Evolutionary conservation across 192 early-diverging fungal genomes (phyloP).

Genomic region (Coemansia sp.): DNA sequence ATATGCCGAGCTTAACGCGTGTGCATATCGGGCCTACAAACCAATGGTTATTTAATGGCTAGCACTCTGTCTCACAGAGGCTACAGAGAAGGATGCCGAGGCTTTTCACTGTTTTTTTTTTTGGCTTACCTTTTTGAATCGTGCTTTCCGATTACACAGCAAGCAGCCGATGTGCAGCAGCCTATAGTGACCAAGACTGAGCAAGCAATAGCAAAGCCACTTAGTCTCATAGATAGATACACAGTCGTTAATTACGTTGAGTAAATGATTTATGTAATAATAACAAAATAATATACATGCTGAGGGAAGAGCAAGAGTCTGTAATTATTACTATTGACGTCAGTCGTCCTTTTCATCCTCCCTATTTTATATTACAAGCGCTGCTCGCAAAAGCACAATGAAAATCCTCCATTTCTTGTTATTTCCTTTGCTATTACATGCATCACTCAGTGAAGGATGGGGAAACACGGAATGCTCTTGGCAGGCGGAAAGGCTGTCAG

Average conservation of each 20-base stretch:
- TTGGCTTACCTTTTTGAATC: background rate
- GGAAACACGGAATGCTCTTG: background rate
- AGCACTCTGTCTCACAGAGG: background rate
- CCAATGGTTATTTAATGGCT: background rate
- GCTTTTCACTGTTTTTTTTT: background rate
- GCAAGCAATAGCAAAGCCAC: background rate
- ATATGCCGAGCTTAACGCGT: background rate
- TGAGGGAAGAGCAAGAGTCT: background rate
- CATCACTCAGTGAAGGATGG: background rate
- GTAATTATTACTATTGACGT: background rate
- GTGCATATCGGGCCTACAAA: background rate
- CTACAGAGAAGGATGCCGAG: background rate
- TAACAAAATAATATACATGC: background rate
- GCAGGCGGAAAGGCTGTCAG: background rate
- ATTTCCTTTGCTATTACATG: background rate
- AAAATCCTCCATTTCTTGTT: slow-evolving; percentile 3
- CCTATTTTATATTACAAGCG: slow-evolving; percentile 1
- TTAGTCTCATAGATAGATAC: background rate
- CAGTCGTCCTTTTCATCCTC: background rate
- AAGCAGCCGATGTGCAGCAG: background rate
- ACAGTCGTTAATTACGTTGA: background rate
- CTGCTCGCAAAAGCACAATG: background rate
- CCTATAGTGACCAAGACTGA: background rate
- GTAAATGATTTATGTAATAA: background rate
- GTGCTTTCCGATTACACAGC: background rate